Evolutionary conservation across 1,139 yeast genomes (phyloP).

Genomic region (Taphrina wiesneri): DNA sequence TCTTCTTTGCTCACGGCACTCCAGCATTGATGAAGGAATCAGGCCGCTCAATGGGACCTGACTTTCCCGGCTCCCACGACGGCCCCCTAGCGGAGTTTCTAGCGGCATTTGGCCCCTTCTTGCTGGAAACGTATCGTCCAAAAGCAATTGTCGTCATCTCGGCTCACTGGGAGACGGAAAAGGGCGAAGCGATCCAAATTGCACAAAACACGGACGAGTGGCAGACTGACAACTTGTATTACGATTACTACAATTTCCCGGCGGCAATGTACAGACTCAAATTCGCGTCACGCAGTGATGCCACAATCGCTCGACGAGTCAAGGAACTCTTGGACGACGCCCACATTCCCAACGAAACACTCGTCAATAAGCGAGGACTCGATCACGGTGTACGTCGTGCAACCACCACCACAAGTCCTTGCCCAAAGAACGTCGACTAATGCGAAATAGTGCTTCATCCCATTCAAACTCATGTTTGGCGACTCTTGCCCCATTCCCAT

Average conservation of each 20-base stretch:
- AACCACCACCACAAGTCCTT: constrained; percentile 57
- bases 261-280: constrained; percentile 60
- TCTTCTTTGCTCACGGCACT: constrained; percentile 33
- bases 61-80: constrained; percentile 7
- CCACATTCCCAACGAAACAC: constrained; percentile 42
- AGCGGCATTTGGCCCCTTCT: constrained; percentile 38
- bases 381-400: constrained; percentile 89
- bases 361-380: constrained; percentile 58
- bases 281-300: constrained; percentile 56
- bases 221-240: constrained; percentile 52
- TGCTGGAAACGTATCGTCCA: constrained; percentile 52
- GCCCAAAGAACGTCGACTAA: constrained; percentile 50
- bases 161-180: constrained; percentile 71
- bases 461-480: constrained; percentile 47
- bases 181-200: constrained; percentile 51
- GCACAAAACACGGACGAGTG: constrained; percentile 47
- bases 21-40: constrained; percentile 17
- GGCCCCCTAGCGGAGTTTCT: constrained; percentile 25
- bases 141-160: constrained; percentile 65
- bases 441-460: constrained; percentile 42
- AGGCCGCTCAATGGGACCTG: neutral
- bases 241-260: constrained; percentile 76
- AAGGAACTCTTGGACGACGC: constrained; percentile 52
- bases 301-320: constrained; percentile 52
- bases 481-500: constrained; percentile 50